Percentiles rank a stretch among this genome's conserved stretches.
These are phyloP conservation scores for Calocybe gangraenosa DNA, from an alignment of 768 basidiomycete species.

Conservation along the genomic window DNA sequence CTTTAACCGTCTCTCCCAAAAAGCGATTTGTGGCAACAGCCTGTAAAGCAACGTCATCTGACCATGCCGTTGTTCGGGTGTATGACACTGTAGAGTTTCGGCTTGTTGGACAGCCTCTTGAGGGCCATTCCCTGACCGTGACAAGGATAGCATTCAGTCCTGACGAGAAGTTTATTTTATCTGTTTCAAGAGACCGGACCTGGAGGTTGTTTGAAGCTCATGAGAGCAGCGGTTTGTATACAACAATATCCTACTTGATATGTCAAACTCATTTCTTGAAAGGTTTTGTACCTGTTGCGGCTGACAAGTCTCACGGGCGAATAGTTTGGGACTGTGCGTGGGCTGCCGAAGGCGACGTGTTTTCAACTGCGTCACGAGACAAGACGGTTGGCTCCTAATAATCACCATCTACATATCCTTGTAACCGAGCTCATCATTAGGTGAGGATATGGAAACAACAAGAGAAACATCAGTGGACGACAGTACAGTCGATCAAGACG, in stretches of 20 bases:
- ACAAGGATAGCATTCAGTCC: constrained; percentile 89
- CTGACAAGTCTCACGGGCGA: constrained; percentile 82
- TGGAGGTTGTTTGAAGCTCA: constrained; percentile 75
- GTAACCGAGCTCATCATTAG: constrained; percentile 33
- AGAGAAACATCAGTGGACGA: constrained; percentile 47
- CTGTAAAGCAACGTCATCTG: constrained; percentile 82
- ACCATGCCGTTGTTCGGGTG: constrained; percentile 87
- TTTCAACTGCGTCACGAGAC: constrained; percentile 93
- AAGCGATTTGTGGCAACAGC: constrained; percentile 77
- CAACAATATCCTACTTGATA: background rate
- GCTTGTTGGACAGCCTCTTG: constrained; percentile 65
- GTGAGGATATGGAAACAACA: constrained; percentile 75
- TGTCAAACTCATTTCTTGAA: background rate
- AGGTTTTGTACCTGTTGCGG: constrained; percentile 62
- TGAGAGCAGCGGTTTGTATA: constrained; percentile 36
- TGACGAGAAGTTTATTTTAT: constrained; percentile 72
- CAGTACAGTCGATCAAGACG: constrained; percentile 59
- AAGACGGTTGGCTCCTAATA: constrained; percentile 64
- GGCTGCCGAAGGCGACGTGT: constrained; percentile 70
- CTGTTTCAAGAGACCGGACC: constrained; percentile 87
- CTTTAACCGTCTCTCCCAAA: constrained; percentile 70
- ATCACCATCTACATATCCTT: background rate
- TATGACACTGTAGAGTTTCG: constrained; percentile 73
- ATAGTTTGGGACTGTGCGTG: constrained; percentile 98
- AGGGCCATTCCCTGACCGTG: constrained; percentile 85